phyloP scores from a whole-genome alignment of 192 early-diverging fungal species.

The Coemansia guatemalensis region DNA sequence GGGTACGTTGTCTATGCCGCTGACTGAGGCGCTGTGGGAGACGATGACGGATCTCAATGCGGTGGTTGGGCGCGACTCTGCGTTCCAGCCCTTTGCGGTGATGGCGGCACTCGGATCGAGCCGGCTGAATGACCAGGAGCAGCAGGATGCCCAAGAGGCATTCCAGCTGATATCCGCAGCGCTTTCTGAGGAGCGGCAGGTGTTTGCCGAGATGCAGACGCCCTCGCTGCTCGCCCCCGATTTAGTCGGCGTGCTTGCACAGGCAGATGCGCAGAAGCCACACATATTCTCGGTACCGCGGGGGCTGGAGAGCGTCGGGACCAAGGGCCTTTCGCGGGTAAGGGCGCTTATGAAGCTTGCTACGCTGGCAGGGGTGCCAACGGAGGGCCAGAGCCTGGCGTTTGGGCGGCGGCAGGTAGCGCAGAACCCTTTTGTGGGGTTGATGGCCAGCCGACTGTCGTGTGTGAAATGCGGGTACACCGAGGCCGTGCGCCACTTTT shows the following conservation, averaged over 20 bases:
- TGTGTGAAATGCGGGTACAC: slow-evolving; percentile 81
- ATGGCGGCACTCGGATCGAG: slow-evolving; percentile 61
- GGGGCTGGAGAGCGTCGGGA: slow-evolving; percentile 43
- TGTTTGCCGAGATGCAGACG: slow-evolving; percentile 31
- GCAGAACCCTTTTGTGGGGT: slow-evolving; percentile 72
- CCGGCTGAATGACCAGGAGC: slow-evolving; percentile 66
- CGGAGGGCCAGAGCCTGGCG: slow-evolving; percentile 43
- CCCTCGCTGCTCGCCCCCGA: slow-evolving; percentile 45
- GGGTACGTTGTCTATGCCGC: slow-evolving; percentile 39
- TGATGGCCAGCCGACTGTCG: slow-evolving; percentile 71
- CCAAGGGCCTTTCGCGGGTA: slow-evolving; percentile 47
- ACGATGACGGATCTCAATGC: slow-evolving; percentile 55
- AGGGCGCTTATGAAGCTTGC: slow-evolving; percentile 48
- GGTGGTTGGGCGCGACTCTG: slow-evolving; percentile 40
- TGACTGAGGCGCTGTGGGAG: slow-evolving; percentile 56
- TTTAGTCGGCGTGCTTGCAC: slow-evolving; percentile 25
- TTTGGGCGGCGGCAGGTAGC: slow-evolving; percentile 49
- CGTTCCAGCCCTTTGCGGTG: slow-evolving; percentile 64
- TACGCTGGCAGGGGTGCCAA: slow-evolving; percentile 25
- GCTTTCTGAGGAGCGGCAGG: slow-evolving; percentile 60
- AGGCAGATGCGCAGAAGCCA: slow-evolving; percentile 19
- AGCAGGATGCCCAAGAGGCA: slow-evolving; percentile 90
- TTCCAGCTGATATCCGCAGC: slow-evolving; percentile 77
- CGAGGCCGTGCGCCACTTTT: slow-evolving; percentile 72
- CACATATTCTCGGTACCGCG: slow-evolving; percentile 39